Base-by-base conservation (phyloP, 371 early-diverging fungal species). In the Quaeritorhiza haematococci region DNA sequence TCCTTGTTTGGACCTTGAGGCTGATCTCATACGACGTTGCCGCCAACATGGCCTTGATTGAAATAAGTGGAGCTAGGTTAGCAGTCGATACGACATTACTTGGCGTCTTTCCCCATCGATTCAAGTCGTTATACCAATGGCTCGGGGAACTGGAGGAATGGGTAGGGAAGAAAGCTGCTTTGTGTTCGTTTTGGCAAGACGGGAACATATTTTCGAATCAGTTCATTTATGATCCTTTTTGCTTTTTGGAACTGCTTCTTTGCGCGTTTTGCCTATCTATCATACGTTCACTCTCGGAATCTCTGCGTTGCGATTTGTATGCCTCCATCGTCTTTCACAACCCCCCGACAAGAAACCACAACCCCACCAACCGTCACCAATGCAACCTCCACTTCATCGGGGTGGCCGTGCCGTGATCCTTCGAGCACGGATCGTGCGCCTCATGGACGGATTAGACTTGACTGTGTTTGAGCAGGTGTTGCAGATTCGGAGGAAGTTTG, bases 121-220 rank as follows among this genome's bases (percentile, higher is more conserved):
- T 10, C 46, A 45, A 45, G 46, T 45, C 46, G 21, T 45, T 45
- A 27, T 45, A 45, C 27, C 23, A 45, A 27, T 45, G n/a, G n/a
- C 46, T 45, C 27, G 46, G 46, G n/a, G 46, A 45, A 21, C 21
- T 45, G 21, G 46, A 45, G 27, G 10, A 7, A 27, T 10, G 38
- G 38, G n/a, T 38, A 10, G n/a, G 38, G 13, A n/a, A 38, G 13
- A 10, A 27, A 27, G n/a, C 10, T 23, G 46, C 21, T 45, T 10
- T 27, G 10, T 38, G 10, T 38, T 13, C n/a, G n/a, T n/a, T 13
- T 13, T 13, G 38, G 38, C 6, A 45, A 23, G 21, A 10, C 27
- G 21, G 46, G 21, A 10, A 23, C 10, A 21, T 7, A 21, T 21
- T 7, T 10, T 27, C 7, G 46, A 19, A 45, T 21, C 7, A 23